Percentiles rank a stretch among this genome's conserved stretches.
Conservation (phyloP, 495 filamentous ascomycete species). For the Polyplosphaeria fusca region DNA sequence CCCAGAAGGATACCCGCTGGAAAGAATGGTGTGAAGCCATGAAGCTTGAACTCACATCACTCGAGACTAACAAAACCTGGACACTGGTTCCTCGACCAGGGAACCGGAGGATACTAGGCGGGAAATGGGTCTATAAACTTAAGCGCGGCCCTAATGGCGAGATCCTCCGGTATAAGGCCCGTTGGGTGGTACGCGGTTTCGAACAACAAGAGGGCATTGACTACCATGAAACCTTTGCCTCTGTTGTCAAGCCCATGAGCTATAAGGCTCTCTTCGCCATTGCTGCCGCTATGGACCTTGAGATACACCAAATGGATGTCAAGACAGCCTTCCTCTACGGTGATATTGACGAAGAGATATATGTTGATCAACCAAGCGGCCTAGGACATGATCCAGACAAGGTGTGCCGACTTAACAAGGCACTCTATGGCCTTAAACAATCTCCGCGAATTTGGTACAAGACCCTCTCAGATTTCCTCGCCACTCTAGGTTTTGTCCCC, state of each 20-base stretch:
- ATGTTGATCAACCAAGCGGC: constrained; percentile 25
- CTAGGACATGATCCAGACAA: constrained; percentile 11
- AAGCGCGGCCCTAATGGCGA: constrained; percentile 38
- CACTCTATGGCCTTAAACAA: constrained; percentile 47
- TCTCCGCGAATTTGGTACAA: constrained; percentile 42
- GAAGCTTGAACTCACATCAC: not conserved
- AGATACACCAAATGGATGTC: constrained; percentile 39
- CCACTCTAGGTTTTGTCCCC: constrained; percentile 34
- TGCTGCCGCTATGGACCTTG: constrained; percentile 19
- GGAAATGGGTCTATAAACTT: constrained; percentile 40
- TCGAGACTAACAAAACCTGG: constrained; percentile 20
- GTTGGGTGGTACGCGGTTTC: constrained; percentile 39
- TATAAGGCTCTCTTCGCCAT: constrained; percentile 38
- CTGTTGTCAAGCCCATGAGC: constrained; percentile 44
- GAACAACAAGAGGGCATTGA: constrained; percentile 41
- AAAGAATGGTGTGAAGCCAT: not conserved
- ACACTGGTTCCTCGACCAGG: constrained; percentile 32
- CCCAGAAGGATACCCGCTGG: not conserved
- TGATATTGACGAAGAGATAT: constrained; percentile 31
- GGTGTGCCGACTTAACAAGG: constrained; percentile 31
- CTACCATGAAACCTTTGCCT: constrained; percentile 45
- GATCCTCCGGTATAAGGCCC: constrained; percentile 37
- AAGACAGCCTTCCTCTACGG: constrained; percentile 39
- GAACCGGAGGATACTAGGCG: constrained; percentile 33
- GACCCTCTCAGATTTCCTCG: constrained; percentile 38